Percentiles rank a stretch among this genome's conserved stretches.
Evolutionary conservation across 495 filamentous ascomycete genomes (phyloP).

Genomic region (Podospora sp.): DNA sequence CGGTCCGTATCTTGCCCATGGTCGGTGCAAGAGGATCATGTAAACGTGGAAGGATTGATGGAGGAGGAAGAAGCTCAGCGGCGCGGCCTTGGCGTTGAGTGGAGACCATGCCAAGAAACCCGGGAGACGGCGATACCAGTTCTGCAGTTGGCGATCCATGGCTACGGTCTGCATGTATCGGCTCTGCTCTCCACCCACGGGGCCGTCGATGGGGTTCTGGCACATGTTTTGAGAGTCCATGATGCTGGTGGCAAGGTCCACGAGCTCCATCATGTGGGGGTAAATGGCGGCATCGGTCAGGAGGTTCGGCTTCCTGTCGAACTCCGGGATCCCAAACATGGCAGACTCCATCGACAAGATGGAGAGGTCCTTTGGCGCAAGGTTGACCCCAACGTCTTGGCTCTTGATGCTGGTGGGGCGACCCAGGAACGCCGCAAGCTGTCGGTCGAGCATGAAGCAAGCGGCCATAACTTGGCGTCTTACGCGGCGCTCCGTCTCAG

Average conservation of each 20-base stretch:
- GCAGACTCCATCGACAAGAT: slow-evolving; percentile 28
- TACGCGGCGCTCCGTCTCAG: slow-evolving; percentile 46
- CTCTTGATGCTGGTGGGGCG: slow-evolving; percentile 54
- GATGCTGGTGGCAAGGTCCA: slow-evolving; percentile 55
- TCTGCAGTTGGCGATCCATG: slow-evolving; percentile 53
- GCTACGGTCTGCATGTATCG: slow-evolving; percentile 49
- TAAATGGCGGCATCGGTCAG: slow-evolving; percentile 47
- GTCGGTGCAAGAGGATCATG: slow-evolving; percentile 54
- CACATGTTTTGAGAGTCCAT: slow-evolving; percentile 42
- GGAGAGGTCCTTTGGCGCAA: slow-evolving; percentile 38
- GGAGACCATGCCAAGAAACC: slow-evolving; percentile 51
- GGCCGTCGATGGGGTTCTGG: slow-evolving; percentile 21
- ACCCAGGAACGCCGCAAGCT: slow-evolving; percentile 55
- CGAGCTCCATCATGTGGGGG: slow-evolving; percentile 51
- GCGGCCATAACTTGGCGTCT: slow-evolving; percentile 51
- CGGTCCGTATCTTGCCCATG: slow-evolving; percentile 51
- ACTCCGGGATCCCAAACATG: slow-evolving; percentile 3
- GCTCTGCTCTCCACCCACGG: slow-evolving; percentile 32
- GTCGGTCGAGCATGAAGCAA: slow-evolving; percentile 55
- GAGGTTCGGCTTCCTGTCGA: slow-evolving; percentile 20
- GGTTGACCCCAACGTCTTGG: slow-evolving; percentile 51
- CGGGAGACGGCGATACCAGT: slow-evolving; percentile 55
- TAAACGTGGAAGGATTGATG: slow-evolving; percentile 57
- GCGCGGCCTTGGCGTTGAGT: slow-evolving; percentile 51
- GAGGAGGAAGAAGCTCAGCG: slow-evolving; percentile 54